These are phyloP conservation scores for Rhododendron vialii DNA, from an alignment of 148 eudicot genomes.

Conservation along the genomic window DNA sequence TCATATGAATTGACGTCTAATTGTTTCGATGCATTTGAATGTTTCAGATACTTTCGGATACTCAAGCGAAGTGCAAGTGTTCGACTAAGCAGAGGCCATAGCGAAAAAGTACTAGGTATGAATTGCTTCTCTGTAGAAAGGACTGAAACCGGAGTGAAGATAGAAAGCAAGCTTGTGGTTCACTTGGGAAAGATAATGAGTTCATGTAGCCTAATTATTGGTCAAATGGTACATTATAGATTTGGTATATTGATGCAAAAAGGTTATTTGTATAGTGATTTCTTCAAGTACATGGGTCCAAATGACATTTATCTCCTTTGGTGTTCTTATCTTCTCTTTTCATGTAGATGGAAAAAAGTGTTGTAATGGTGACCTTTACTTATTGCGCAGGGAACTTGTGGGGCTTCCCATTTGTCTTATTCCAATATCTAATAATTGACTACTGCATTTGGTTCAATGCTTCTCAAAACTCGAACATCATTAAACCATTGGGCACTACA, in stretches of 20 bases:
- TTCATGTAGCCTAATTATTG: not conserved
- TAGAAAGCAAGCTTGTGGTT: not conserved
- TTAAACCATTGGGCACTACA: not conserved
- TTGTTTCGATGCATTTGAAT: not conserved
- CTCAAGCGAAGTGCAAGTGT: constrained; percentile 62
- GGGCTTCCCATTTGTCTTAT: not conserved
- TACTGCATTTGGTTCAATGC: not conserved
- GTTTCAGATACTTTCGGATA: constrained; percentile 55
- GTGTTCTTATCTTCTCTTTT: not conserved
- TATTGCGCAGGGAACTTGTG: not conserved
- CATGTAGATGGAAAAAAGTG: not conserved
- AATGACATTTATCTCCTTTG: not conserved
- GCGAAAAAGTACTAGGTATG: not conserved
- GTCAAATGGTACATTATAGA: not conserved
- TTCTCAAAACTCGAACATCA: not conserved
- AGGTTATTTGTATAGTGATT: not conserved
- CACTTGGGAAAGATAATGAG: not conserved
- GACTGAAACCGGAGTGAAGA: not conserved
- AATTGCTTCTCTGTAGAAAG: constrained; percentile 9
- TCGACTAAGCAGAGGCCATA: constrained; percentile 28
- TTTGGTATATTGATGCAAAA: not conserved
- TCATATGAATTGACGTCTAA: not conserved
- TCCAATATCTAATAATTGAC: not conserved
- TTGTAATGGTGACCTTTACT: not conserved
- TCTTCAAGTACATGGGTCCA: not conserved